Conservation (phyloP, 2,329 filamentous ascomycete genomes). For the Amylocarpus encephaloides region DNA sequence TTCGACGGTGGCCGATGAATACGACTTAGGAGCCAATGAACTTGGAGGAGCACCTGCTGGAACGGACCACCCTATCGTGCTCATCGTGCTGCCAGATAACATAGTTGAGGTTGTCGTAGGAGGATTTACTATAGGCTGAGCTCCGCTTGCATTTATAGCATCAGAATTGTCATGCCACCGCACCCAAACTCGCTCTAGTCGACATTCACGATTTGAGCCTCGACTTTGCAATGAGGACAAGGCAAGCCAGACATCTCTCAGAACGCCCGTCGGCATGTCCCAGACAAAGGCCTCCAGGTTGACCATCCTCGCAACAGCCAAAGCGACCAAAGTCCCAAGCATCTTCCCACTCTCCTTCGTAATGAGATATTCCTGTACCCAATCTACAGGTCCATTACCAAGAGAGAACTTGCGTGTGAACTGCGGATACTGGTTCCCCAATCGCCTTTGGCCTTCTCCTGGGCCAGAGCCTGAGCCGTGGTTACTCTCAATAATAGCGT, state of each 20-base stretch:
- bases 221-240: slow-evolving; percentile 61
- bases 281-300: slow-evolving; percentile 78
- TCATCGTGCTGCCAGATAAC: slow-evolving; percentile 35
- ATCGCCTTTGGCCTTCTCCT: slow-evolving; percentile 36
- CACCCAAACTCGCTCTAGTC: slow-evolving; percentile 70
- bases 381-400: slow-evolving; percentile 72
- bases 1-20: slow-evolving; percentile 57
- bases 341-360: slow-evolving; percentile 81
- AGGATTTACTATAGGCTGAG: slow-evolving; percentile 17
- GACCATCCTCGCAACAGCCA: slow-evolving; percentile 74
- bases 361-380: slow-evolving; percentile 77
- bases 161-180: slow-evolving; percentile 70
- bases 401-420: slow-evolving; percentile 78
- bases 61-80: slow-evolving; percentile 36
- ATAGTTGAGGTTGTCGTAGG: slow-evolving; percentile 26
- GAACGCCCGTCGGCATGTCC: slow-evolving; percentile 84
- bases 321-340: slow-evolving; percentile 74
- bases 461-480: slow-evolving; percentile 18
- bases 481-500: slow-evolving; percentile 23
- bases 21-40: slow-evolving; percentile 32
- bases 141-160: slow-evolving; percentile 21
- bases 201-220: slow-evolving; percentile 50
- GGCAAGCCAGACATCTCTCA: slow-evolving; percentile 75
- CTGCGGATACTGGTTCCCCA: slow-evolving; percentile 70
- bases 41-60: slow-evolving; percentile 19